Evolutionary conservation across 345 rosid genomes (phyloP), one percentile per base, ranked within the genome.

Genomic region (Arabidopsis suecica): DNA sequence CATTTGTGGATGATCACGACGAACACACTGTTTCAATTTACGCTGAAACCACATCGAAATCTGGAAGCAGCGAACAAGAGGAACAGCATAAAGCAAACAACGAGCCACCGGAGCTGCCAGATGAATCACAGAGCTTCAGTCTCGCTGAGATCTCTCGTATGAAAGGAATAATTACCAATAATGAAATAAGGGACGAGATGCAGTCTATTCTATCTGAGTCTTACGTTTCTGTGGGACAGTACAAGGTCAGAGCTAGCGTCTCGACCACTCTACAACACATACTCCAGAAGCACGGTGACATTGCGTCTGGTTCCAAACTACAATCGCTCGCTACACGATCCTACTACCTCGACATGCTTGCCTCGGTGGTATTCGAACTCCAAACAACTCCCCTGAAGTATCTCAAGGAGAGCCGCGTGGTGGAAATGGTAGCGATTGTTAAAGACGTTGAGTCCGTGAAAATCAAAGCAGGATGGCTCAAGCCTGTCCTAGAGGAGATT

Each of bases 401-500:
- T 23, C 77, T 78, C 64, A 66, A 68, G 55, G 77, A 72, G 42
- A 72, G 18, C 25, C 69, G 73, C 5, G 59, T 51, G 18, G 49
- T 22, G 36, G 81, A 78, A 65, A 72, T 78, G 81, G 55, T 72
- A 58, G 73, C 73, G 6, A 78, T 71, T 58, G 73, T 78, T 14
- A 78, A 12, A 65, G 81, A 78, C 32, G 41, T 78, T 5, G 81
- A 78, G 78, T 78, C 78, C 0, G 70, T 72, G 65, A 78, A 78
- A 72, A 78, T 78, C 28, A 72, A 72, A 61, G 70, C 11, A 51
- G 60, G 36, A 8, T 78, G 81, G 77, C 77, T 78, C 57, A 72
- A 36, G 59, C 34, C 58, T 1, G 59, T 53, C 8, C 34, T 78
- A 16, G 77, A 78, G 51, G 87, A 88, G 53, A 79, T 89, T 34